Evolutionary conservation across 2,329 filamentous ascomycete species (phyloP).

Genomic region (Penicillium glabrum): DNA sequence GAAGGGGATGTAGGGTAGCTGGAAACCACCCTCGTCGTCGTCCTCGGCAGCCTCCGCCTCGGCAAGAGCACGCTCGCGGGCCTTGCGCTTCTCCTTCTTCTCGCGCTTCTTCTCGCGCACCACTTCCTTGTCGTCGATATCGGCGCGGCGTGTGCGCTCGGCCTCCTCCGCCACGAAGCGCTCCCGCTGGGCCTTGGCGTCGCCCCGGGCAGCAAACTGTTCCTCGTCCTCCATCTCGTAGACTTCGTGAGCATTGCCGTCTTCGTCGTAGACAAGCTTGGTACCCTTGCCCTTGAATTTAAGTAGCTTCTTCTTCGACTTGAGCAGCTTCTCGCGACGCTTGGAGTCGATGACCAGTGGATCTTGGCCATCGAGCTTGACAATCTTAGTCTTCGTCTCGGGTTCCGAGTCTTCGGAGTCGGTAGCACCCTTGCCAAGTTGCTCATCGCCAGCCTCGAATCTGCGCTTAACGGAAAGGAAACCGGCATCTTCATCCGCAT

Average conservation of each 20-base stretch:
- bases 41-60: slow-evolving; percentile 32
- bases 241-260: slow-evolving; percentile 77
- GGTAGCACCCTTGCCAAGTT: slow-evolving; percentile 37
- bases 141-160: slow-evolving; percentile 69
- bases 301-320: slow-evolving; percentile 89
- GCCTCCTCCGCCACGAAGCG: slow-evolving; percentile 77
- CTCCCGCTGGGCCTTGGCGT: slow-evolving; percentile 71
- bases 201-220: slow-evolving; percentile 72
- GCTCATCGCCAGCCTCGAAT: slow-evolving; percentile 69
- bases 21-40: slow-evolving; percentile 11
- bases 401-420: slow-evolving; percentile 48
- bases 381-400: slow-evolving; percentile 41
- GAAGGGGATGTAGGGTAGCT: slow-evolving; percentile 22
- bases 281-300: slow-evolving; percentile 85
- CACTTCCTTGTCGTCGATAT: slow-evolving; percentile 77
- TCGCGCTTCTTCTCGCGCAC: slow-evolving; percentile 69
- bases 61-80: slow-evolving; percentile 38
- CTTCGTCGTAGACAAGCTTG: slow-evolving; percentile 89
- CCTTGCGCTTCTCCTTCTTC: slow-evolving; percentile 48
- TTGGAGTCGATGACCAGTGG: slow-evolving; percentile 88
- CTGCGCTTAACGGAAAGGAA: slow-evolving; percentile 89
- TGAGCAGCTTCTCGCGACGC: slow-evolving; percentile 90
- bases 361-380: slow-evolving; percentile 60
- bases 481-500: slow-evolving; percentile 69
- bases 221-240: slow-evolving; percentile 89